Percentiles rank a stretch among this genome's conserved stretches.
These are phyloP conservation scores for Ceratobasidium sp. DNA, from an alignment of 1,284 basidiomycete genomes.

Conservation along the genomic window DNA sequence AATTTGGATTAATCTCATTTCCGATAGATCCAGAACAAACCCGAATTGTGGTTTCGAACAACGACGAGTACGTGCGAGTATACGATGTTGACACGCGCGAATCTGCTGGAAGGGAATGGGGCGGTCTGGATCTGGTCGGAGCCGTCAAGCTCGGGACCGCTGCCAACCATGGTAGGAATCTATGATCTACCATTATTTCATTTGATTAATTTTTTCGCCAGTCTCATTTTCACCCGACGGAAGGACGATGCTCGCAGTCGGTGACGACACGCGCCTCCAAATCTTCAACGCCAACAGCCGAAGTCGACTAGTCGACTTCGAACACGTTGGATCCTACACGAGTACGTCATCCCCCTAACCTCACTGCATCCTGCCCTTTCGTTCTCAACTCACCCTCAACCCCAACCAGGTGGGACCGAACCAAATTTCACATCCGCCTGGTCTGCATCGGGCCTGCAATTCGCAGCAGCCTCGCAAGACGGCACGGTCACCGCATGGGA, in stretches of 20 bases:
- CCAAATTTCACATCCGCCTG: conserved; percentile 87
- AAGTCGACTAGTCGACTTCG: conserved; percentile 48
- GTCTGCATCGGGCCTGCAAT: conserved; percentile 81
- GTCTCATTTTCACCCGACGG: conserved; percentile 88
- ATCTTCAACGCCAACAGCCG: conserved; percentile 36
- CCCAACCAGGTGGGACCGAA: conserved; percentile 57
- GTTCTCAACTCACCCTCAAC: conserved; percentile 49
- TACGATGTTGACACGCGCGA: conserved; percentile 72
- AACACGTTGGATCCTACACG: conserved; percentile 57
- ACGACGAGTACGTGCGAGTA: conserved; percentile 81
- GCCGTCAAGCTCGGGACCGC: conserved; percentile 73
- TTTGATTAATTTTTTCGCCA: conserved; percentile 56
- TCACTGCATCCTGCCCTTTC: conserved; percentile 49
- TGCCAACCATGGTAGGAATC: conserved; percentile 71
- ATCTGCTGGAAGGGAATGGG: conserved; percentile 52
- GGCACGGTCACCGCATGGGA: conserved; percentile 75
- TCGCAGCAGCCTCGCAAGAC: conserved; percentile 88
- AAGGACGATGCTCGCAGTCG: conserved; percentile 83
- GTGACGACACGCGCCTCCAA: conserved; percentile 68
- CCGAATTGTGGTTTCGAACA: conserved; percentile 84
- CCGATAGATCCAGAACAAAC: conserved; percentile 90
- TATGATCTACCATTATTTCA: conserved; percentile 54
- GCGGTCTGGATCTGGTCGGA: conserved; percentile 60
- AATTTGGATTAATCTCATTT: conserved; percentile 55
- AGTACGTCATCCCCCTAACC: conserved; percentile 63